Percentiles rank a stretch among this genome's conserved stretches.
These are phyloP conservation scores for Clathrospora elynae DNA, from an alignment of 2,329 filamentous ascomycete species.

Conservation along the genomic window DNA sequence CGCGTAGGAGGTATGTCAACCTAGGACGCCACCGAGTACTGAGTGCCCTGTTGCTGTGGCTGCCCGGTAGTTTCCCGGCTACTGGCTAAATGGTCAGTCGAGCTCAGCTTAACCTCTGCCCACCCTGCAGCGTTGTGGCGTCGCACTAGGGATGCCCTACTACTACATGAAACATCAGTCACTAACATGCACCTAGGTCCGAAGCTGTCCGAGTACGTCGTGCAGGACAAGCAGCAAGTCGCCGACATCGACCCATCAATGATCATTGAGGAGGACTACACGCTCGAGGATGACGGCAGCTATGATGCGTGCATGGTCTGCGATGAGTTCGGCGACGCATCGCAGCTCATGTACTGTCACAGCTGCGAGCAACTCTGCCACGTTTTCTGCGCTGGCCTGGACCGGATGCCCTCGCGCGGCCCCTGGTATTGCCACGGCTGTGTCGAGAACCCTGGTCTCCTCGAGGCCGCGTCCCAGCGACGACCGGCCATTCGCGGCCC, in stretches of 20 bases:
- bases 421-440: slow-evolving; percentile 94
- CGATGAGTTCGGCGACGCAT: slow-evolving; percentile 77
- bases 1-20: slow-evolving; percentile 71
- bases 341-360: slow-evolving; percentile 86
- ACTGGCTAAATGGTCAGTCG: slow-evolving; percentile 41
- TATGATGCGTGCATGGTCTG: slow-evolving; percentile 81
- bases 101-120: slow-evolving; percentile 31
- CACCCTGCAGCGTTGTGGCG: slow-evolving; percentile 9
- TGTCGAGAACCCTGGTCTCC: slow-evolving; percentile 47
- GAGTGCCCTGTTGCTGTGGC: slow-evolving; percentile 23
- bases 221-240: slow-evolving; percentile 85
- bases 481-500: slow-evolving; percentile 34
- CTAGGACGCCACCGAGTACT: slow-evolving; percentile 21
- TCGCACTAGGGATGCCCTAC: slow-evolving; percentile 8
- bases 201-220: slow-evolving; percentile 64
- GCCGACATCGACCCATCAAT: slow-evolving; percentile 85
- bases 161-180: background rate
- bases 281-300: slow-evolving; percentile 49
- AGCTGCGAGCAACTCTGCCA: slow-evolving; percentile 89
- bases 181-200: slow-evolving; percentile 52
- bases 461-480: slow-evolving; percentile 44
- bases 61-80: slow-evolving; percentile 24
- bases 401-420: slow-evolving; percentile 70
- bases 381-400: slow-evolving; percentile 86
- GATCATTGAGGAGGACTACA: slow-evolving; percentile 73